Evolutionary conservation across 2,329 filamentous ascomycete species (phyloP), one percentile per base, ranked within the genome.

Genomic region (Paecilomyces fulvus): DNA sequence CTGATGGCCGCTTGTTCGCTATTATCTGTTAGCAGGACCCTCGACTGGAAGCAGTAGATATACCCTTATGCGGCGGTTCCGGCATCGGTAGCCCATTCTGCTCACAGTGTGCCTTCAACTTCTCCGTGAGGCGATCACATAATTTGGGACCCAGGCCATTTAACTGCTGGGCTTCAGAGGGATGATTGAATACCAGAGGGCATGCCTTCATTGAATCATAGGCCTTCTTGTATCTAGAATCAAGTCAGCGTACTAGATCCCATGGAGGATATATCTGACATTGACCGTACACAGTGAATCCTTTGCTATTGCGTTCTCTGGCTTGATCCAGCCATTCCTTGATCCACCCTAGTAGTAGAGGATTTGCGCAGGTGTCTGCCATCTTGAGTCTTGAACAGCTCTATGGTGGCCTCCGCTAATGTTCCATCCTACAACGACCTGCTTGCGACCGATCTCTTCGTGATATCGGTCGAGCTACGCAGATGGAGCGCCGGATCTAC

Each of bases 201-300:
- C 88, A 92, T 11, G 83, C 83, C 71, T 86, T 89, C 70, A 94
- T 82, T 2, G 89, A 88, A 57, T 89, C 81, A 65, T 90, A 90
- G 0, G 89, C 89, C 63, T 86, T 84, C 61, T 83, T 87, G 70
- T 91, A 92, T 0, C 83, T 85, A n/a, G 2, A 50, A 12, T 43
- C 8, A 30, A 23, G 31, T 59, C 56, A 64, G 63, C 54, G 25
- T 7, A 20, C 33, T 52, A 11, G n/a, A 21, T 46, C 25, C 6
- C 21, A 43, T 49, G n/a, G 10, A 56, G 12, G 21, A n/a, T 52
- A 30, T 46, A 4, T 33, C 14, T 54, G 12, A 37, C n/a, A 46
- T 50, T 33, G 55, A 56, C 66, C 70, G 46, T 55, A 79, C 75
- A 77, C 74, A 51, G 80, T 83, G 23, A 84, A 73, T 21, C 86